Evolutionary conservation across 495 filamentous ascomycete genomes (phyloP).

Genomic region (Trichoderma gamsii): DNA sequence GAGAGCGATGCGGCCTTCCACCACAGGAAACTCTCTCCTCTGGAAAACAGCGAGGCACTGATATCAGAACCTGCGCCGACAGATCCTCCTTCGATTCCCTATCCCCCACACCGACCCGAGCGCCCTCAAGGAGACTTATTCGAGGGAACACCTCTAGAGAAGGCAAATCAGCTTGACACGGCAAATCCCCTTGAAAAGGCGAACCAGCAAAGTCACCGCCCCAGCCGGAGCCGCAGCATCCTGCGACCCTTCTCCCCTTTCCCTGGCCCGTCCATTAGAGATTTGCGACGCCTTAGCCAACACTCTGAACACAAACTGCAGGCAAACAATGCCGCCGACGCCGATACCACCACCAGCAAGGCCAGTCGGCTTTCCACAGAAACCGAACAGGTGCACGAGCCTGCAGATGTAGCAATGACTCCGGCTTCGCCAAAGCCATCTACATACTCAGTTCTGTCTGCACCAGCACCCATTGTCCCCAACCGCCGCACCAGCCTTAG

Average conservation of each 20-base stretch:
- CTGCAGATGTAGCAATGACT: background rate
- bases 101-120: background rate
- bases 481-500: background rate
- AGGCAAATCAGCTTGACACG: background rate
- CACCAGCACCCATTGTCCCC: background rate
- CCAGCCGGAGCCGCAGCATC: constrained; percentile 1
- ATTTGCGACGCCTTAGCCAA: constrained; percentile 1
- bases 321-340: background rate
- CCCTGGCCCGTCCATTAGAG: background rate
- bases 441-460: background rate
- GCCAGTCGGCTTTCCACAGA: background rate
- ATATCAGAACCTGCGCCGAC: background rate
- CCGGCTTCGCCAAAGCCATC: background rate
- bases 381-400: background rate
- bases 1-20: constrained; percentile 1
- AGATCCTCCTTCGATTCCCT: constrained; percentile 7
- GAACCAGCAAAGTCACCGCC: background rate
- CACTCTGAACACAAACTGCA: constrained; percentile 3
- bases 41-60: background rate
- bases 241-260: constrained; percentile 1
- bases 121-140: background rate
- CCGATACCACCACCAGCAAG: background rate
- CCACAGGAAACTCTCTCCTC: constrained; percentile 3
- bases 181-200: background rate
- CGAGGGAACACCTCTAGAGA: background rate